These are phyloP conservation scores for Puccinia horiana DNA, from an alignment of 1,284 basidiomycete genomes.

Conservation along the genomic window DNA sequence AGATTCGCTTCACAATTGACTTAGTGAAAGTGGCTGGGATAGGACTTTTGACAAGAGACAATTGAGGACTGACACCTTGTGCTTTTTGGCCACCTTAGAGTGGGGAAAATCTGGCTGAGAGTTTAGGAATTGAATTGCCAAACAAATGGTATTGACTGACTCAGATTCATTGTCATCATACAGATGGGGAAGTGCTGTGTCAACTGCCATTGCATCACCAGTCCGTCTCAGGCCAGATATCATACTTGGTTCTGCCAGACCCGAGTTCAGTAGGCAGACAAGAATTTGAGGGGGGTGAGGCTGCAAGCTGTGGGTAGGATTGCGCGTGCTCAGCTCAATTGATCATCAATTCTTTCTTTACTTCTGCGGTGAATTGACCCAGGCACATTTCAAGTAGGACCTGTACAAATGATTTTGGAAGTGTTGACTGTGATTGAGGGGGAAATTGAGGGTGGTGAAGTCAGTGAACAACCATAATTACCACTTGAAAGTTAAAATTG, in stretches of 20 bases:
- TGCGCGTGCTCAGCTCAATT: neutral
- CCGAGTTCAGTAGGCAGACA: slow-evolving; percentile 13
- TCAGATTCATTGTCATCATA: slow-evolving; percentile 27
- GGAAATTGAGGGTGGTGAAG: neutral
- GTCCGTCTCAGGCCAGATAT: slow-evolving; percentile 28
- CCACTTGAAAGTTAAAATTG: neutral
- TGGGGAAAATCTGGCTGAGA: neutral
- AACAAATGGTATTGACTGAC: slow-evolving; percentile 19
- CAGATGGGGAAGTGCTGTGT: slow-evolving; percentile 7
- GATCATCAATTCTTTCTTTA: neutral
- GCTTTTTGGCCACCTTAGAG: neutral
- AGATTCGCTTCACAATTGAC: slow-evolving; percentile 4
- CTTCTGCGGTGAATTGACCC: neutral
- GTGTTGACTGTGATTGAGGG: slow-evolving; percentile 6
- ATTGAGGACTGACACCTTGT: neutral
- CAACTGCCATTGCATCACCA: neutral
- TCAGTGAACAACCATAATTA: neutral
- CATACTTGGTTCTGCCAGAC: slow-evolving; percentile 28
- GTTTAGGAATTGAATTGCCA: neutral
- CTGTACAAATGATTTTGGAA: slow-evolving; percentile 19
- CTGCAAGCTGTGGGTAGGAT: neutral
- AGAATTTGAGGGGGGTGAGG: slow-evolving; percentile 28
- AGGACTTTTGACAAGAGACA: slow-evolving; percentile 10
- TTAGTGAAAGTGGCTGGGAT: slow-evolving; percentile 17
- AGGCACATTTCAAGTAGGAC: slow-evolving; percentile 24